These are phyloP conservation scores for Skeletonema tropicum DNA, from an alignment of 108 stramenopile species.

Conservation along the genomic window DNA sequence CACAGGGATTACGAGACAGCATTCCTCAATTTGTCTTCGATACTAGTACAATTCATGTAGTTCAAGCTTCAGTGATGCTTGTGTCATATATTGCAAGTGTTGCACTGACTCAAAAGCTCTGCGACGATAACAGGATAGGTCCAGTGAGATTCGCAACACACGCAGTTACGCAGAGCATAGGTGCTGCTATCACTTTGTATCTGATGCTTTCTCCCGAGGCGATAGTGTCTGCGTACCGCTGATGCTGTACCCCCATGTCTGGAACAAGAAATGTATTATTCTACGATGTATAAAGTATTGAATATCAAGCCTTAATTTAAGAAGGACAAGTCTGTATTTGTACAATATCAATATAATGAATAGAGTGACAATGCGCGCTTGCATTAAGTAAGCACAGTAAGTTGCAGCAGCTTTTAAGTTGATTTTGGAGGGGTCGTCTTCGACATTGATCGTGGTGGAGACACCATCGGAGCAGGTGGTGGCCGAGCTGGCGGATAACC, in stretches of 20 bases:
- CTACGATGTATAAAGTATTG: too few relatives aligned
- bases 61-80: conserved; percentile 27
- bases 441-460: background rate
- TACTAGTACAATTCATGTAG: conserved; percentile 17
- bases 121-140: conserved; percentile 44
- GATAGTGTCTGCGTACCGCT: conserved; percentile 12
- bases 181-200: conserved; percentile 40
- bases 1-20: conserved; percentile 5
- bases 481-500: conserved; percentile 3
- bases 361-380: background rate
- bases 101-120: conserved; percentile 49
- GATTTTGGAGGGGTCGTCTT: background rate
- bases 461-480: background rate
- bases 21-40: conserved; percentile 24
- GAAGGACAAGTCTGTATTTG: background rate
- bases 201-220: conserved; percentile 46
- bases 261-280: background rate
- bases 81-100: conserved; percentile 15
- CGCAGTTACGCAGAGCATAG: conserved; percentile 24
- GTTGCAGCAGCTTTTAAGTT: too few relatives aligned
- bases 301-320: too few relatives aligned
- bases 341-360: background rate
- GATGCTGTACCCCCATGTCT: background rate
- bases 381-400: too few relatives aligned
- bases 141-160: conserved; percentile 43